Evolutionary conservation across 2,329 filamentous ascomycete genomes (phyloP), one percentile per base, ranked within the genome.

Genomic region (Trichoderma semiorbis): DNA sequence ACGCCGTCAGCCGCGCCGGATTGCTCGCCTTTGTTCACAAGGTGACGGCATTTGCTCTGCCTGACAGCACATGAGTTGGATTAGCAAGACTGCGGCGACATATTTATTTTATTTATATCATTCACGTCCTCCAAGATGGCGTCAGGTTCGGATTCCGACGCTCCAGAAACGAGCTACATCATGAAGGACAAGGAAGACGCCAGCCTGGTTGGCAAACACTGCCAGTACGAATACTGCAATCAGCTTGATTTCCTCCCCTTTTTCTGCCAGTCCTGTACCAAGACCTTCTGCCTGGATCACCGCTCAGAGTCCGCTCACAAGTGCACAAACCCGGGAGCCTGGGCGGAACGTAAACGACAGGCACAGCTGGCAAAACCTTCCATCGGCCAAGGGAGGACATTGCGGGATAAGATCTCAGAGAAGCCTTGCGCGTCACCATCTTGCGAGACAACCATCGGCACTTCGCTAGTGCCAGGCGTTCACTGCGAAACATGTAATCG

Each of bases 221-320:
- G 96, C 87, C 90, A 98, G 81, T 91, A 93, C 83, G 86, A 92
- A 75, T 97, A 94, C 86, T 99, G 96, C 86, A 92, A 95, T 80
- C 93, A 96, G 79, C 92, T 98, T 73, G 96, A 98, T 83, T 98
- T 99, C 81, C 89, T 99, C 5, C 96, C 96, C 5, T 98, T 98
- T 82, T 88, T 90, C 79, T 99, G 96, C 84, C 93, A 97, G 80
- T 96, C 93, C 76, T 99, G 96, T 84, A 88, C 81, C 74, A 88
- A 89, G 72, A 95, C 92, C 18, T 99, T 91, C 84, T 99, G 97
- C 81, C 92, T 97, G 75, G 95, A 98, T 79, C 96, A 99, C 85
- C 93, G 95, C 70, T 92, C 90, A 77, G 95, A 98, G 84, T 88
- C 89, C 24, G 84, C 93, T 0, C 97, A 99, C 84, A 88, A 90